A percentile compares a stretch with the other conserved stretches of the same genome.
Evolutionary conservation across 768 basidiomycete species (phyloP).

Genomic region (Gloeopeniophorella convolvens): DNA sequence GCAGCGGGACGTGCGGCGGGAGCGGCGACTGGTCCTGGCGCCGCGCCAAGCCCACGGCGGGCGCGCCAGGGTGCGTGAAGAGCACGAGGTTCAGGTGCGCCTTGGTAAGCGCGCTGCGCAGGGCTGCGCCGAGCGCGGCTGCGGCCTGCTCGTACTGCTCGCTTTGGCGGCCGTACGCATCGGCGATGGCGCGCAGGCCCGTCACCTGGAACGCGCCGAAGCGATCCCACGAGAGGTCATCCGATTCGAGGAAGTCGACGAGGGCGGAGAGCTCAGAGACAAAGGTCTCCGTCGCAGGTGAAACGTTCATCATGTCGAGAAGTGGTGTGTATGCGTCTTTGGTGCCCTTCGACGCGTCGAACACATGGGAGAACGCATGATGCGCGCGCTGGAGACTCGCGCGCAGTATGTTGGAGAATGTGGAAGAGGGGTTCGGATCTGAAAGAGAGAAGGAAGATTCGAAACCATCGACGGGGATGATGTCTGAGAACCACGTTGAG

Average conservation of each 20-base stretch:
- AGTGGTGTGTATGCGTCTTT: conserved; percentile 28
- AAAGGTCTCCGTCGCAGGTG: conserved; percentile 34
- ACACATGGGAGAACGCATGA: conserved; percentile 51
- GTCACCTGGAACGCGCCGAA: conserved; percentile 63
- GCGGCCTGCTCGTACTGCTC: conserved; percentile 47
- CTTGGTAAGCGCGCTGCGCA: conserved; percentile 38
- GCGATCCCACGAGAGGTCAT: conserved; percentile 32
- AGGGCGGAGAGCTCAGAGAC: conserved; percentile 39
- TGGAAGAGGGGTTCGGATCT: conserved; percentile 29
- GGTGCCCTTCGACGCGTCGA: conserved; percentile 29
- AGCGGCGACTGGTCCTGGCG: conserved; percentile 37
- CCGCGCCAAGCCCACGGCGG: conserved; percentile 24
- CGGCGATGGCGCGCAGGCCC: conserved; percentile 42
- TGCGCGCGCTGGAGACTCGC: conserved; percentile 54
- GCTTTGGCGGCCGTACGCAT: conserved; percentile 42
- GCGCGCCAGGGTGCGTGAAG: conserved; percentile 37
- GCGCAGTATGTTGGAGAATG: conserved; percentile 47
- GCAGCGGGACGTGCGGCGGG: conserved; percentile 40
- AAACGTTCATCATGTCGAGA: conserved; percentile 37
- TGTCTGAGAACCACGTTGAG: conserved; percentile 33
- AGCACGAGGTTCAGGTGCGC: conserved; percentile 43
- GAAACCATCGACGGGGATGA: conserved; percentile 46
- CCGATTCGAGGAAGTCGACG: conserved; percentile 48
- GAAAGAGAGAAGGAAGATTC: conserved; percentile 41
- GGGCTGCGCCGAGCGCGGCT: conserved; percentile 39